phyloP scores from a whole-genome alignment of 176 grass and related monocot species.

The Pharus latifolius region DNA sequence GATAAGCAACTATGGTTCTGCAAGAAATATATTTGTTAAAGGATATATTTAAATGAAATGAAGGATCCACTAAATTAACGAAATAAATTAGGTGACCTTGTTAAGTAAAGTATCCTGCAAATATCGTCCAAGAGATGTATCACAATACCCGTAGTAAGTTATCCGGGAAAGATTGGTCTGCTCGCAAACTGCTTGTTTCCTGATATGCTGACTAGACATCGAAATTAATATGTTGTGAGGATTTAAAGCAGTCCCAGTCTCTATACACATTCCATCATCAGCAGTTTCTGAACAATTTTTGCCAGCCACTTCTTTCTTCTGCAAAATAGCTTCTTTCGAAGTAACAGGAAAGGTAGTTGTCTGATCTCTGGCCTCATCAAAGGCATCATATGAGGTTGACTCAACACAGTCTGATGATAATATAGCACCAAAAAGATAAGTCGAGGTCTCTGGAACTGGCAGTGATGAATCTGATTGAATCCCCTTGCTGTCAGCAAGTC shows the following conservation, averaged over 20 bases:
- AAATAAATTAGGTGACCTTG: constrained; percentile 50
- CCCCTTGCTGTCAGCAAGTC: background rate
- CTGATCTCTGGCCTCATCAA: background rate
- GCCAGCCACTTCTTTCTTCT: background rate
- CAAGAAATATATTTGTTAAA: constrained; percentile 20
- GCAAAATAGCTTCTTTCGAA: background rate
- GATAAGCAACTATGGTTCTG: constrained; percentile 72
- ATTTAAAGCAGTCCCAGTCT: constrained; percentile 35
- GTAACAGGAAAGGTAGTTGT: background rate
- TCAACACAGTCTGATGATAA: constrained; percentile 15
- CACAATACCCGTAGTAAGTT: constrained; percentile 84
- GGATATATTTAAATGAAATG: constrained; percentile 1
- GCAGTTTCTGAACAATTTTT: constrained; percentile 1
- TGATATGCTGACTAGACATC: constrained; percentile 66
- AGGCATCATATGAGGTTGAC: constrained; percentile 15
- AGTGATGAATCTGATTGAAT: background rate
- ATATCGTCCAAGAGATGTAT: constrained; percentile 72
- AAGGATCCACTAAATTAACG: constrained; percentile 9
- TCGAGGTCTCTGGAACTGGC: background rate
- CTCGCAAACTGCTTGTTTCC: constrained; percentile 65
- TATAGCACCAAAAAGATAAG: background rate
- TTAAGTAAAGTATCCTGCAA: constrained; percentile 72
- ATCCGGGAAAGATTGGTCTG: constrained; percentile 83
- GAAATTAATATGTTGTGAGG: constrained; percentile 64
- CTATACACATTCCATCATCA: constrained; percentile 4